A percentile compares a stretch with the other conserved stretches of the same genome.
Conservation (phyloP, 106 monocot species). For the Phalaenopsis aphrodite region DNA sequence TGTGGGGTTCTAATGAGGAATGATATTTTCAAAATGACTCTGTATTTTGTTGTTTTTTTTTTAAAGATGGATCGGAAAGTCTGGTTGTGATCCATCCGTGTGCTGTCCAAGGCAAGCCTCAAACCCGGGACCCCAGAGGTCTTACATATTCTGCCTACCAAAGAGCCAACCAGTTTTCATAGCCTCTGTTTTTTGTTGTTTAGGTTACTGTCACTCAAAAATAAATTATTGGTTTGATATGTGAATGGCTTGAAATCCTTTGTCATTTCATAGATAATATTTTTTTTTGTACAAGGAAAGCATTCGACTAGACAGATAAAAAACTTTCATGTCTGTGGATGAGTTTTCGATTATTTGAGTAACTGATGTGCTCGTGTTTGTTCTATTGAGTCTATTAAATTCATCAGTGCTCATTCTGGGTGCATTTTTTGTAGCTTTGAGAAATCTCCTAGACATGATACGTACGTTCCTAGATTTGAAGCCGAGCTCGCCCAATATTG, state of each 20-base stretch:
- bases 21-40: neutral
- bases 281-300: neutral
- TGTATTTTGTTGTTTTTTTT: no score
- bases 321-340: neutral
- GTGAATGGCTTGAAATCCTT: neutral
- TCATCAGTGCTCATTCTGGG: neutral
- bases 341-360: neutral
- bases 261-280: neutral
- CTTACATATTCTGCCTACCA: no score
- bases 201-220: neutral
- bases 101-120: no score
- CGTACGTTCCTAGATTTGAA: constrained; percentile 84
- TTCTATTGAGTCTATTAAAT: neutral
- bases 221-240: neutral
- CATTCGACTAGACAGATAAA: neutral
- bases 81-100: no score
- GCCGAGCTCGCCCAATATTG: constrained; percentile 88
- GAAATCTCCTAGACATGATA: constrained; percentile 76
- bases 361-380: neutral
- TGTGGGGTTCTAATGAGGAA: neutral
- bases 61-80: no score
- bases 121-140: no score
- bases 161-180: no score
- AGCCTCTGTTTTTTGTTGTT: neutral
- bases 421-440: constrained; percentile 62